A percentile compares a stretch with the other conserved stretches of the same genome.
Conservation (phyloP, 1,284 basidiomycete genomes). For the Lignosus rhinocerotis region DNA sequence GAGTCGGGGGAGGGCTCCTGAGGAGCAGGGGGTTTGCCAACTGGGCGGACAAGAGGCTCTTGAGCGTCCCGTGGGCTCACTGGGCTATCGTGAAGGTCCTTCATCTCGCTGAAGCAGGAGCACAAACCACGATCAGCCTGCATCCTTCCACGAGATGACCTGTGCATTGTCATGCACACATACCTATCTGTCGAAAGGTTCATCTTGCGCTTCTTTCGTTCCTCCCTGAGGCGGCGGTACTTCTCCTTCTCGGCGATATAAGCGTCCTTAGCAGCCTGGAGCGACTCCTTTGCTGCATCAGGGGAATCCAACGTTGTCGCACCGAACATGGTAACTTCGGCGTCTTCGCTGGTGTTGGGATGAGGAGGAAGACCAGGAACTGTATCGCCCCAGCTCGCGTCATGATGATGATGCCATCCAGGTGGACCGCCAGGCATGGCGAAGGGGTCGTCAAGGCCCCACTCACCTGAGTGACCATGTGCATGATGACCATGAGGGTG, state of each 20-base stretch:
- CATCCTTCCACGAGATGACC: constrained; percentile 4
- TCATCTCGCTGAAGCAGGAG: constrained; percentile 10
- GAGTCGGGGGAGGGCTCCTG: constrained; percentile 4
- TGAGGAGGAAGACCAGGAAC: constrained; percentile 13
- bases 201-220: constrained; percentile 40
- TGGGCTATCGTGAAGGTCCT: constrained; percentile 18
- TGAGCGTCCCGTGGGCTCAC: constrained; percentile 1
- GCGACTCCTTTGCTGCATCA: constrained; percentile 53
- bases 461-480: constrained; percentile 7
- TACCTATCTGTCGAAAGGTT: constrained; percentile 38
- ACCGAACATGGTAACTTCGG: constrained; percentile 28
- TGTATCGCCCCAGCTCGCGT: constrained; percentile 17
- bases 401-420: constrained; percentile 3
- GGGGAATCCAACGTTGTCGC: constrained; percentile 26
- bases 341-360: constrained; percentile 3
- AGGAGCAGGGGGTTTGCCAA: constrained; percentile 6
- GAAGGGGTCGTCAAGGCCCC: constrained; percentile 11
- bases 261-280: constrained; percentile 64
- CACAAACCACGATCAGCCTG: constrained; percentile 16
- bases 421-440: constrained; percentile 3
- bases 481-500: constrained; percentile 6
- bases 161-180: neutral
- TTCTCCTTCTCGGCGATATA: constrained; percentile 71
- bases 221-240: constrained; percentile 59
- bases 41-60: constrained; percentile 9